Base-by-base conservation (phyloP, 1,284 basidiomycete genomes). In the Phlebopus sp. region DNA sequence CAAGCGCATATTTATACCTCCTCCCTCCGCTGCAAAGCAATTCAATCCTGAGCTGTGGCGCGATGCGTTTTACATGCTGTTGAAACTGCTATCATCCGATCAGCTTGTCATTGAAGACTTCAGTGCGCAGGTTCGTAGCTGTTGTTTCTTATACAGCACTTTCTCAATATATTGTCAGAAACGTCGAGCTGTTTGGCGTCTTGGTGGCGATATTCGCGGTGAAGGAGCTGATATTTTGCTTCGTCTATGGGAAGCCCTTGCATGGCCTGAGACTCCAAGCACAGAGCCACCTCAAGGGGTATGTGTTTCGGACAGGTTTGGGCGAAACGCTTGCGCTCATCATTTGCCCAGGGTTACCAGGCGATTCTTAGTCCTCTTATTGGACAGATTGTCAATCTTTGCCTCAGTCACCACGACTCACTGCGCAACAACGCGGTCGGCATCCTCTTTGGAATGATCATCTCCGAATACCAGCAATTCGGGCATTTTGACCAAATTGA, bases 391-490 rank as follows among this genome's bases (percentile, higher is more conserved):
- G 86, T 99, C 48, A 90, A 93, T 58, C 76, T 98, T 2, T 98
- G 96, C 63, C 74, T 98, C 39, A 97, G 93, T 51, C 92, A 95
- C 59, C 95, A 98, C 60, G 95, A 97, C 62, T 86, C 89, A 59
- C 76, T 97, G 42, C 84, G 95, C 53, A 90, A 82, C 58, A 90
- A 90, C 55, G 94, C 93, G 0, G 93, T 97, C 6, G 86, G 90
- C 55, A 94, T 98, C 42, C 77, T 98, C 18, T 96, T 90, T 68
- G 91, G 90, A 59, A 97, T 98, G 92, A 95, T 98, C 55, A 84
- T 97, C 44, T 91, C 93, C 5, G 93, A 97, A 64, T 90, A 89
- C 63, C 82, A 91, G 41, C 82, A 86, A 51, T 82, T 83, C 11
- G 84, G 82, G 18, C 83, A 90, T 63, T 92, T 93, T 59, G 84